phyloP scores from a whole-genome alignment of 2,329 filamentous ascomycete genomes.

The Leptographium galeiforme region DNA sequence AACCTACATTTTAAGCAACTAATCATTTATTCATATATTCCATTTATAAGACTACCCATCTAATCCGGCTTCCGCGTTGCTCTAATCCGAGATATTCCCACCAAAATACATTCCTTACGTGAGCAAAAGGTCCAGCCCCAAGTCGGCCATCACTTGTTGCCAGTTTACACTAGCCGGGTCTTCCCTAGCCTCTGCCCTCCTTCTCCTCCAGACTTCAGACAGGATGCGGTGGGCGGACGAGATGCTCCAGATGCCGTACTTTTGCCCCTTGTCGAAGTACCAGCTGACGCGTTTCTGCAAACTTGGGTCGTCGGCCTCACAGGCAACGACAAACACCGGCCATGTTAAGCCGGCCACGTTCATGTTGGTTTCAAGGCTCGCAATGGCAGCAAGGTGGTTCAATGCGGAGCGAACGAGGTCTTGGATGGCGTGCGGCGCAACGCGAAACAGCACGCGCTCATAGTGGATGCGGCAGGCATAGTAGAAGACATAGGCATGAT shows the following conservation, averaged over 20 bases:
- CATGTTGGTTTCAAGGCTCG: background rate
- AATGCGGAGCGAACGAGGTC: background rate
- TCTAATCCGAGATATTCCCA: too few relatives aligned
- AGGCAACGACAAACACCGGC: background rate
- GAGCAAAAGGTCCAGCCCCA: background rate
- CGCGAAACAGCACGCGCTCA: background rate
- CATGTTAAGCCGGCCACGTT: background rate
- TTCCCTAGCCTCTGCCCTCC: background rate
- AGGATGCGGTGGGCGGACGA: slow-evolving; percentile 1
- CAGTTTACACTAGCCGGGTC: background rate
- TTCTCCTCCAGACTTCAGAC: background rate
- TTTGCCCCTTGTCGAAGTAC: slow-evolving; percentile 1
- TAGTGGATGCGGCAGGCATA: slow-evolving; percentile 4
- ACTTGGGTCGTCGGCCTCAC: background rate
- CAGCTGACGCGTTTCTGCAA: background rate
- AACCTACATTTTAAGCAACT: too few relatives aligned
- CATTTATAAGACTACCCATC: background rate
- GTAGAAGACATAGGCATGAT: slow-evolving; percentile 4
- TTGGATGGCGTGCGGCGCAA: background rate
- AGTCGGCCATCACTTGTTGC: background rate
- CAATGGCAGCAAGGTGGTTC: slow-evolving; percentile 1
- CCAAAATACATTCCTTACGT: background rate
- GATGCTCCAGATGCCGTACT: slow-evolving; percentile 2
- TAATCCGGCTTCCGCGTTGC: too few relatives aligned
- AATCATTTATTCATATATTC: too few relatives aligned